Percentiles rank a stretch among this genome's conserved stretches.
Evolutionary conservation across 495 filamentous ascomycete genomes (phyloP).

Genomic region (Penicillium coprophilum): DNA sequence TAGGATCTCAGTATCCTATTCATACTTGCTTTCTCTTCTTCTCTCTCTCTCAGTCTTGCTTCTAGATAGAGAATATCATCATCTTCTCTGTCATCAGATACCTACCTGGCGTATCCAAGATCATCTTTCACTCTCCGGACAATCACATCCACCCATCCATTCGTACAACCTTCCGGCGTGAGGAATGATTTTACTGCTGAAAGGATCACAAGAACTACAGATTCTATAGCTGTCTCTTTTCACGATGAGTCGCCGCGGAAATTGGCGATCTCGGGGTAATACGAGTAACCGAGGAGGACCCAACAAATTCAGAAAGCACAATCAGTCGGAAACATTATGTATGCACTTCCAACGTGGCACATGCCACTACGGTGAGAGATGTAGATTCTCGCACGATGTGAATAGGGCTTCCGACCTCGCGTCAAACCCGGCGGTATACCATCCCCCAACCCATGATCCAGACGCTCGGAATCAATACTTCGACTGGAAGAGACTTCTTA

Average conservation of each 20-base stretch:
- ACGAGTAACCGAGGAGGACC: slow-evolving; percentile 7
- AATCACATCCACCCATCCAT: no score
- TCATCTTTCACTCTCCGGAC: no score
- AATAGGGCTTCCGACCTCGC: slow-evolving; percentile 5
- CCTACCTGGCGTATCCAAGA: no score
- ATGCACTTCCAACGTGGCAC: slow-evolving; percentile 14
- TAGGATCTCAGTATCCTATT: no score
- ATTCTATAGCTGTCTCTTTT: no score
- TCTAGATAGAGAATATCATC: no score
- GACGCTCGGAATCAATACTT: slow-evolving; percentile 18
- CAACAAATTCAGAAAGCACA: slow-evolving; percentile 9
- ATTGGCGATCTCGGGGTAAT: slow-evolving; percentile 13
- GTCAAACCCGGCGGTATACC: background rate
- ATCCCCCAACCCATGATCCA: slow-evolving; percentile 4
- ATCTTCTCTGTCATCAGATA: no score
- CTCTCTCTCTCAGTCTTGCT: no score
- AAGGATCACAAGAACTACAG: no score
- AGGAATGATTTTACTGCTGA: no score
- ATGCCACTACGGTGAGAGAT: slow-evolving; percentile 14
- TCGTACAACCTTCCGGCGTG: no score
- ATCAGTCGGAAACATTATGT: slow-evolving; percentile 5
- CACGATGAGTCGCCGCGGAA: slow-evolving; percentile 3
- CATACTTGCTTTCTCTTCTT: no score
- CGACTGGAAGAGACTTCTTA: slow-evolving; percentile 14
- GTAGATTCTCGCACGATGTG: slow-evolving; percentile 16